phyloP scores from a whole-genome alignment of 805 yeast species.

The Candida sithepensis region DNA sequence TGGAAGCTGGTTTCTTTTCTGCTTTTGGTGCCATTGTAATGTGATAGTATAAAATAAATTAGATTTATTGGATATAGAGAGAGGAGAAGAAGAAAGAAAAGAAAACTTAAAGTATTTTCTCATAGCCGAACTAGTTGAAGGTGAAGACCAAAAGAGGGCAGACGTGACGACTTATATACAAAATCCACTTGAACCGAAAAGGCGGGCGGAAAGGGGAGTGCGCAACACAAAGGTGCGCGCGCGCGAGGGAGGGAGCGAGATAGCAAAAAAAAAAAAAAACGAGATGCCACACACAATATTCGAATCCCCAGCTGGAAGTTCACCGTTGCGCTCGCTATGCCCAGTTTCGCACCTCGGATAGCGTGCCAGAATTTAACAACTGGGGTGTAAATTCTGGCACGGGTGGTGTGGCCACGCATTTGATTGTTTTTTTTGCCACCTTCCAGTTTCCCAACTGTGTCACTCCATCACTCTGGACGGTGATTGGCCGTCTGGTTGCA shows the following conservation, averaged over 20 bases:
- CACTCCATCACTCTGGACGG: no score
- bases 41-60: constrained; percentile 1
- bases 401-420: no score
- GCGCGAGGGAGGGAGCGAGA: no score
- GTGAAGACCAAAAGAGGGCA: constrained; percentile 8
- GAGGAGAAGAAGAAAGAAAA: background rate
- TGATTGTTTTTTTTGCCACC: no score
- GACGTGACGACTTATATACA: constrained; percentile 15
- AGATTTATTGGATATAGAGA: background rate
- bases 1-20: constrained; percentile 76
- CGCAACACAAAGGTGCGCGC: constrained; percentile 6
- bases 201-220: background rate
- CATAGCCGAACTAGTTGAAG: background rate
- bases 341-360: constrained; percentile 18
- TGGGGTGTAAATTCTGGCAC: constrained; percentile 16
- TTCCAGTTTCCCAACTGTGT: no score
- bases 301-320: constrained; percentile 6
- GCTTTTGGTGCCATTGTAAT: constrained; percentile 62
- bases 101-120: background rate
- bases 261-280: background rate
- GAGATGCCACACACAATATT: constrained; percentile 18
- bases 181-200: no score
- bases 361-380: constrained; percentile 21
- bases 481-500: background rate
- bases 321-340: constrained; percentile 8